Evolutionary conservation across 805 yeast genomes (phyloP), one percentile per base, ranked within the genome.

Genomic region (Pichia ethanolica): DNA sequence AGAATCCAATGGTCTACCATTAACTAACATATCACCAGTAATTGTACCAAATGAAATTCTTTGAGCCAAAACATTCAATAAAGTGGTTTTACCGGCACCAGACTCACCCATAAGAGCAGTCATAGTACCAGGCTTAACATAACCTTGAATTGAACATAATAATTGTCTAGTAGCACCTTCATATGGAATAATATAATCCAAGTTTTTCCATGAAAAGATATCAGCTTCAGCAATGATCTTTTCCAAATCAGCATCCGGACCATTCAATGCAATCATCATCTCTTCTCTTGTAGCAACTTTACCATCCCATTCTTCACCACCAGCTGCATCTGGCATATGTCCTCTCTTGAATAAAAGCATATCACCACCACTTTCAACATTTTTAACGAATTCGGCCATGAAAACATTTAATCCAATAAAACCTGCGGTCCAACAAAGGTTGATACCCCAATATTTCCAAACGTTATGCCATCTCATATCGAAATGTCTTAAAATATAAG

Each of bases 61-160:
- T 59, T 75, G 78, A 51, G 81, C 75, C 57, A 78, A 67, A 33
- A 74, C 72, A 55, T 78, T 78, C 55, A 78, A 68, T 51, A 78
- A 61, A 11, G 83, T 78, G 3, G 83, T 78, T 58, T 78, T 78
- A 60, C 83, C 83, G 13, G 83, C 82, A 59, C 83, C 83, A 12
- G 81, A 75, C 57, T 76, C 82, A 53, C 83, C 83, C 82, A 78
- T 78, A 42, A 78, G 64, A 3, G 83, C 82, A 42, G 82, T 78
- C 66, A 78, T 65, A 13, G 74, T 69, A 46, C 83, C 83, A 6
- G 83, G 81, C 35, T 67, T 66, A 58, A 71, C 67, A 60, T 66
- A 71, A 51, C 76, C 76, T 47, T 71, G 71, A 53, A 71, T 62
- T 48, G 69, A 59, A 55, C 71, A 68, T 57, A 79, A 66, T 53